These are phyloP conservation scores for Laetiporus sulphureus DNA, from an alignment of 1,284 basidiomycete genomes.

Conservation along the genomic window DNA sequence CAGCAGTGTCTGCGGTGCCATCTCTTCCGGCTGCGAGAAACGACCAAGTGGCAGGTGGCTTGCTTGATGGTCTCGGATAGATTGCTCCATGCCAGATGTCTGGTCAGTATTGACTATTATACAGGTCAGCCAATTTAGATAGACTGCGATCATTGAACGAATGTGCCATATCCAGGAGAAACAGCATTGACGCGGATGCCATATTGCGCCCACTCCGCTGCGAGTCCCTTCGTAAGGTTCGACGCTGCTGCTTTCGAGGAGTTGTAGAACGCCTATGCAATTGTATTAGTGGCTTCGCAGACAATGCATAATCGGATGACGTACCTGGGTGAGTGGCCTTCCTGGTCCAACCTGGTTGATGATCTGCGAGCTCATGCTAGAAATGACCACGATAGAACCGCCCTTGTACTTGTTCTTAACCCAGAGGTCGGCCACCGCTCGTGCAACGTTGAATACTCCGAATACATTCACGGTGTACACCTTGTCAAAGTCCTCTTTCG, in stretches of 20 bases:
- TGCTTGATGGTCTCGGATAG: slow-evolving; percentile 28
- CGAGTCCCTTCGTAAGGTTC: slow-evolving; percentile 48
- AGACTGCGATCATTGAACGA: no score
- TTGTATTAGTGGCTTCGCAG: neutral
- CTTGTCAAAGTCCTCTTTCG: slow-evolving; percentile 34
- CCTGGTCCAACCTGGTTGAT: slow-evolving; percentile 34
- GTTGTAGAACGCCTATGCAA: slow-evolving; percentile 47
- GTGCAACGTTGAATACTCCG: slow-evolving; percentile 38
- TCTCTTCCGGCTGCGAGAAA: slow-evolving; percentile 40
- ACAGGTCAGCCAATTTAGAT: neutral
- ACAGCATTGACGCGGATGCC: slow-evolving; percentile 55
- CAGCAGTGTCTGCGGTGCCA: slow-evolving; percentile 35
- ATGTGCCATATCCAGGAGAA: slow-evolving; percentile 44
- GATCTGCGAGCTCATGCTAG: slow-evolving; percentile 44
- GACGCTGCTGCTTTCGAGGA: slow-evolving; percentile 56
- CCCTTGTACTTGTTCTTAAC: slow-evolving; percentile 18
- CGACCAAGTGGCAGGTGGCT: slow-evolving; percentile 32
- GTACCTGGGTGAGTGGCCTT: slow-evolving; percentile 31
- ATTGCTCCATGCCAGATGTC: slow-evolving; percentile 29
- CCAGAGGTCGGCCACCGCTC: slow-evolving; percentile 34
- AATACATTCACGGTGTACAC: slow-evolving; percentile 33
- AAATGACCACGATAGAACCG: slow-evolving; percentile 39
- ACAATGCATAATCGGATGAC: slow-evolving; percentile 1
- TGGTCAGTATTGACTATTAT: slow-evolving; percentile 28
- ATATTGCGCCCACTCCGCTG: slow-evolving; percentile 51